Percentiles rank a stretch among this genome's conserved stretches.
phyloP scores from a whole-genome alignment of 2,329 filamentous ascomycete genomes.

The Sporothrix globosa region DNA sequence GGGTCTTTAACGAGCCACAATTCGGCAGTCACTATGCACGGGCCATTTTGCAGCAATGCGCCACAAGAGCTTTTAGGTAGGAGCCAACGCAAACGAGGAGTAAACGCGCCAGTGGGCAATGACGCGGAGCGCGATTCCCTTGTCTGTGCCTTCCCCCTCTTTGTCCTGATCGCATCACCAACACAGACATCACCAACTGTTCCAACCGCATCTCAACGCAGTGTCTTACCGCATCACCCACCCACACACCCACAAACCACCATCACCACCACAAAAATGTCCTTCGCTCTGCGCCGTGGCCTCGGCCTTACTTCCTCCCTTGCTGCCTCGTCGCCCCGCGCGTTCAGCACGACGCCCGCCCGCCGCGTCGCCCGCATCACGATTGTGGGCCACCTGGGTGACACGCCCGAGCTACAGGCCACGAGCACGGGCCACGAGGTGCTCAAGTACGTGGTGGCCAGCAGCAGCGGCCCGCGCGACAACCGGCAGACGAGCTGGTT shows the following conservation, averaged over 20 bases:
- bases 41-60: neutral
- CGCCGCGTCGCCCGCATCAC: conserved; percentile 76
- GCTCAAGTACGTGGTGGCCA: conserved; percentile 76
- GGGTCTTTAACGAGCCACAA: conserved; percentile 14
- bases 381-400: conserved; percentile 82
- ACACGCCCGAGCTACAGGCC: conserved; percentile 72
- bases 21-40: conserved; percentile 11
- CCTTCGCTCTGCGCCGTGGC: conserved; percentile 37
- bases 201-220: neutral
- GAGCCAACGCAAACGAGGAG: neutral
- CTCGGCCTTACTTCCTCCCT: conserved; percentile 45
- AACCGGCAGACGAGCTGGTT: conserved; percentile 86
- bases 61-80: conserved; percentile 19
- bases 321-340: conserved; percentile 56
- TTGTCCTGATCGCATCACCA: neutral
- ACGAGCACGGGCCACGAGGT: conserved; percentile 74
- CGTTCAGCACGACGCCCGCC: conserved; percentile 74
- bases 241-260: neutral
- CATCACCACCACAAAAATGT: conserved; percentile 33
- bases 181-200: conserved; percentile 17
- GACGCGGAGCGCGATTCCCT: conserved; percentile 23
- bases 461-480: conserved; percentile 66
- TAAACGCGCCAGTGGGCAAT: conserved; percentile 18
- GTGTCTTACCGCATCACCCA: neutral
- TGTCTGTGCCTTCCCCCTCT: conserved; percentile 21